Evolutionary conservation across 2,329 filamentous ascomycete genomes (phyloP).

Genomic region (Stagonosporopsis chrysanthemi): DNA sequence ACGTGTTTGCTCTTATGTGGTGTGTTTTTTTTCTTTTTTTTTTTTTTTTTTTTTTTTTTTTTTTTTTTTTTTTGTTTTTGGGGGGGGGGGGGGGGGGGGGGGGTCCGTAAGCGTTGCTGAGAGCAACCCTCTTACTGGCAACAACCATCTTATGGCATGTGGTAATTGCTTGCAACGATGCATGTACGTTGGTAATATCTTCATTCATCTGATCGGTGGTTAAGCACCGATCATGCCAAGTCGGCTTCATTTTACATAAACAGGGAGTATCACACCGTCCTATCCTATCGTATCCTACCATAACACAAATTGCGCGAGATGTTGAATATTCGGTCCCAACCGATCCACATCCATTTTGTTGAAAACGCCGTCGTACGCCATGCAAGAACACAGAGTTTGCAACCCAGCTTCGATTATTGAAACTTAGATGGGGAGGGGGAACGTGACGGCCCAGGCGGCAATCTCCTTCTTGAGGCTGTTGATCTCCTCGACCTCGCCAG

Average conservation of each 20-base stretch:
- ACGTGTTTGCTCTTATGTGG: too few species aligned
- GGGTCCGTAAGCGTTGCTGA: too few species aligned
- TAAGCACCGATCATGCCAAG: slow-evolving; percentile 21
- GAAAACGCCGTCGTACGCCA: slow-evolving; percentile 35
- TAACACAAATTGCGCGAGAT: slow-evolving; percentile 27
- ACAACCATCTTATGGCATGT: too few species aligned
- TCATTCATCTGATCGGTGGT: slow-evolving; percentile 22
- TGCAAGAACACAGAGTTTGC: slow-evolving; percentile 6
- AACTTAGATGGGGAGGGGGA: slow-evolving; percentile 83
- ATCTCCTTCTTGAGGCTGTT: slow-evolving; percentile 89
- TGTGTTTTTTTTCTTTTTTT: too few species aligned
- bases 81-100: too few species aligned
- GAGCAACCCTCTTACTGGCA: too few species aligned
- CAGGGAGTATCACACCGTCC: slow-evolving; percentile 19
- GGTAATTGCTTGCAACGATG: too few species aligned
- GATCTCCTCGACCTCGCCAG: slow-evolving; percentile 81
- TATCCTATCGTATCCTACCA: slow-evolving; percentile 8
- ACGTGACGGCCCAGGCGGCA: slow-evolving; percentile 81
- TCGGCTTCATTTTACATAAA: slow-evolving; percentile 18
- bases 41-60: too few species aligned
- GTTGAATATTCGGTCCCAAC: slow-evolving; percentile 36
- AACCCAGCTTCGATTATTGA: background rate
- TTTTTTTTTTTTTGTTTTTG: background rate
- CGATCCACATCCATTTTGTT: slow-evolving; percentile 33
- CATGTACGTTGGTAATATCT: background rate